Base-by-base conservation (phyloP, 2,329 filamentous ascomycete genomes). In the Alternaria sp. region DNA sequence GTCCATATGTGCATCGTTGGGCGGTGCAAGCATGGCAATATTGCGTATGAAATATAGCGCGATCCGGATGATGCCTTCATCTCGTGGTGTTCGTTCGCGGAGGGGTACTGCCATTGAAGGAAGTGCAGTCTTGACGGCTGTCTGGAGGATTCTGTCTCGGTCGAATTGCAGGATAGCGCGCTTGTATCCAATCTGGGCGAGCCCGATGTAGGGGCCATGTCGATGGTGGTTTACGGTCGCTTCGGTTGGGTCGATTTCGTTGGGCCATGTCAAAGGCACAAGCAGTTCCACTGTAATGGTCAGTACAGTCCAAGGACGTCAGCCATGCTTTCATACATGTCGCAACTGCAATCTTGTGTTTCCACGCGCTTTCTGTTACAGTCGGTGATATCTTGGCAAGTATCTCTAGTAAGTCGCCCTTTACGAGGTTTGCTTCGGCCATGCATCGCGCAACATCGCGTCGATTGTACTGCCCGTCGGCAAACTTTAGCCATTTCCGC, bases 371-470 rank as follows among this genome's bases (percentile, higher is more conserved):
- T 48, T 92, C 88, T 60, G 86, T 87, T 4, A 86, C 87, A 64
- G 88, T 89, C 65, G 92, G 89, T 67, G 92, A 90, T 54, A 90
- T 87, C 62, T 88, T 83, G 10, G 92, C 90, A 22, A 99, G 84
- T 66, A 99, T 98, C 57, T 94, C 93, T 58, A 98, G 83, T 57
- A 99, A 81, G 79, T 99, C 95, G 52, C 92, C 92, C 74, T 90
- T 90, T 58, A 98, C 87, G n/a, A 99, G 80, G 74, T 97, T 97
- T 45, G 93, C 91, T 79, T 98, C 93, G 74, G 93, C 90, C 68
- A 98, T 85, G 78, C 93, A 97, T 80, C 95, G 87, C 63, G 94
- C 94, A 61, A 99, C 95, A 76, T 99, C 95, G 85, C 97, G 91
- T 68, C 94, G 90, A 76, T 97, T 96, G 66, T 90, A 89, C 78